Evolutionary conservation across 352 stramenopile species (phyloP), one percentile per base, ranked within the genome.

Genomic region (Pythium grandisporangium): DNA sequence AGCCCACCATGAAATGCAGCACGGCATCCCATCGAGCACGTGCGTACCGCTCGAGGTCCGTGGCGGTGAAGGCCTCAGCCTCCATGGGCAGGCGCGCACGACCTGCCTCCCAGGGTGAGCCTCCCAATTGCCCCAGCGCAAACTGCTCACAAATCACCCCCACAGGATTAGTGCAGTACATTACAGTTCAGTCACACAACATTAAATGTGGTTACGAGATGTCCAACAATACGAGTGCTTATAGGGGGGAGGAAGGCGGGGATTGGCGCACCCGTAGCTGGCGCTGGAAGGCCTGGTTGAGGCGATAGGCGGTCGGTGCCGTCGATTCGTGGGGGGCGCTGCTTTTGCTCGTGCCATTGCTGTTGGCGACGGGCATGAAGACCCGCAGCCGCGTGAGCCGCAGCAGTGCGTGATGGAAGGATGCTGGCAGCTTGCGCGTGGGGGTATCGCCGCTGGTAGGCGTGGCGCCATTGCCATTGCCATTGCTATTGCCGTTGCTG

Each of bases 51-150:
- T 70, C 60, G 22, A 70, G 51, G 13, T 69, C 55, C 14, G 42
- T 24, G 0, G 59, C 37, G 3, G 55, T 26, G 30, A 62, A 62
- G 13, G 27, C 38, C 25, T 55, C 53, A 1, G 22, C 33, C 7
- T 41, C 20, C 26, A 48, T 49, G 16, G 50, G 32, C 4, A 53
- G 26, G 20, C 29, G 37, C 11, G 24, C 37, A 1, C 75, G 55
- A 1, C 78, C 73, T 12, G 53, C 49, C 30, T 89, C 75, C 78
- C 78, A 92, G 5, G 75, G 78, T 42, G 72, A 87, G 0, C 78
- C 78, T 29, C 78, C 78, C 21, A 92, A 50, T 16, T 57, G 70
- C 26, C 75, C 83, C 30, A 92, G 49, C 16, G 78, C 78, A 26
- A 69, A 70, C 68, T 86, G 34, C 21, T 43, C 26, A 42, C 5